Evolutionary conservation across 2,329 filamentous ascomycete species (phyloP), one percentile per base, ranked within the genome.

Genomic region (Tricladium varicosporioides): DNA sequence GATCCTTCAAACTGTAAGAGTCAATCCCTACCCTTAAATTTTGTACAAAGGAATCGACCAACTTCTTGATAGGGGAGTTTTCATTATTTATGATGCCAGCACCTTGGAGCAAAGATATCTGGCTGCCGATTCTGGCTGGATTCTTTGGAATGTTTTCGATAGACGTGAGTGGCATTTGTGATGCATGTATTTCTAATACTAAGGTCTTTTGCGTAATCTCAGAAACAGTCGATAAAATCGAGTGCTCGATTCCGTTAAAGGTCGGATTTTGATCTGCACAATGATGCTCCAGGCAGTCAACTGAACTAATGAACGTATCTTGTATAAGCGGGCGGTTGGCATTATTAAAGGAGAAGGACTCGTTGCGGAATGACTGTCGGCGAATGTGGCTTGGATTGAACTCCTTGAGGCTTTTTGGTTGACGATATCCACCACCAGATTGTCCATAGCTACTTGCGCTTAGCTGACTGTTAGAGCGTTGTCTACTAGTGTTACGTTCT

Each of bases 401-500:
- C 36, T 40, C 36, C 9, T 10, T n/a, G 36, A 40, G 11, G n/a
- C n/a, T n/a, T n/a, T 10, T 11, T 13, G 36, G 36, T 10, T 40
- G 36, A 10, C n/a, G n/a, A 14, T 48, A 44, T 33, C 15, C 7
- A 11, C 16, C 43, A 31, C 36, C 9, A 13, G 36, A 40, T 40
- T 40, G 18, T 2, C 42, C 27, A 51, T 51, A 51, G 42, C 51
- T 54, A 13, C 36, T 42, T 16, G 48, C 47, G 33, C 56, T 58
- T 10, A 53, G 33, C 11, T 51, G 42, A 22, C 56, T 58, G 15
- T 54, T 50, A 14, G 56, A 54, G 22, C 51, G 46, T 32, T 53
- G 32, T 54, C 56, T 51, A 14, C 46, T n/a, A 7, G 3, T 27
- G 22, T 27, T 27, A 31, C 44, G 15, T 13, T 31, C 13, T 7